Percentiles rank a stretch among this genome's conserved stretches.
Evolutionary conservation across 116 monocot species (phyloP).

Genomic region (Papilionanthe hybrid): DNA sequence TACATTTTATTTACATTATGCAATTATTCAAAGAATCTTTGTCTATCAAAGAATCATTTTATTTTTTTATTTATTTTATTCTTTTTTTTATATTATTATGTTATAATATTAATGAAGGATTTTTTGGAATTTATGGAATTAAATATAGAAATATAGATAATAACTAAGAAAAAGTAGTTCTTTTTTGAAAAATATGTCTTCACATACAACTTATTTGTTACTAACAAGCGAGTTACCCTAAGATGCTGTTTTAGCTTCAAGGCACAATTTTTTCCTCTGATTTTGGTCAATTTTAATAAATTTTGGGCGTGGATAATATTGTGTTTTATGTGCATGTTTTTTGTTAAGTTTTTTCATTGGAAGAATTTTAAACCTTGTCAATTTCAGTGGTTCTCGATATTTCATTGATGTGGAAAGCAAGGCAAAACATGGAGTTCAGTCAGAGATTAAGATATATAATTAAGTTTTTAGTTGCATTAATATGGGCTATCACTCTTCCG

Average conservation of each 20-base stretch:
- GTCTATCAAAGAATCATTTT: too few relatives aligned
- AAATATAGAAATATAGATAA: too few relatives aligned
- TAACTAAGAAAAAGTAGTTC: too few relatives aligned
- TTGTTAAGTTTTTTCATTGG: neutral
- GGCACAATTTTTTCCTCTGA: neutral
- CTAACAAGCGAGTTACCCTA: neutral
- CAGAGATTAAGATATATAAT: conserved; percentile 46
- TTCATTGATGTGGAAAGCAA: conserved; percentile 62
- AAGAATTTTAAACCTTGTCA: neutral
- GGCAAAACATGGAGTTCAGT: conserved; percentile 36
- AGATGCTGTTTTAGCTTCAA: neutral
- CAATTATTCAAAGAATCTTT: too few relatives aligned
- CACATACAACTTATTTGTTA: neutral
- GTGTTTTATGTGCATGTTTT: neutral
- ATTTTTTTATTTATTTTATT: too few relatives aligned
- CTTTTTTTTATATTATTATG: too few relatives aligned
- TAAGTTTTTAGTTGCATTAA: conserved; percentile 41
- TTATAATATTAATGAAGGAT: too few relatives aligned
- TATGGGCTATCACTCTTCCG: conserved; percentile 57
- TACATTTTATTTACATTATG: too few relatives aligned
- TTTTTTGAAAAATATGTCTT: too few relatives aligned
- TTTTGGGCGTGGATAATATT: neutral
- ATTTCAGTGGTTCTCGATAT: conserved; percentile 64
- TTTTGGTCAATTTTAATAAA: neutral
- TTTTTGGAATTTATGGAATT: too few relatives aligned